Evolutionary conservation across 352 stramenopile genomes (phyloP), one percentile per base, ranked within the genome.

Genomic region (Stramenopiles sp.): DNA sequence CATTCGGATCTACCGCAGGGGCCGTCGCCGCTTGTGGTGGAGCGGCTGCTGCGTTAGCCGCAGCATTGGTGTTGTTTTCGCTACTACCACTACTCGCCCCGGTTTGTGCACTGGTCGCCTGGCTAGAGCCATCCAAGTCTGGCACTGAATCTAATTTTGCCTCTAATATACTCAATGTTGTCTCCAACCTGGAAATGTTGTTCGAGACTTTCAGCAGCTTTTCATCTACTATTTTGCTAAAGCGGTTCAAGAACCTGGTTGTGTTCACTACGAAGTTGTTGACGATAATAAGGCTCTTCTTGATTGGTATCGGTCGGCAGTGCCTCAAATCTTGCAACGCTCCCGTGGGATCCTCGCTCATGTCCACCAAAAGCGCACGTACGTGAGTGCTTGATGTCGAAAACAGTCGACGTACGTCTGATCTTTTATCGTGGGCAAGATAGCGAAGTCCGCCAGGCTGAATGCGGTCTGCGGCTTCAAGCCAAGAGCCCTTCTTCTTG

Each of bases 201-300:
- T 86, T 87, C 30, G 89, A 91, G 44, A 93, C 89, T 76, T 84
- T 85, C 67, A 86, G 81, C 76, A 94, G 90, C 31, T 89, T 89
- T 80, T 92, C 89, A 83, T 94, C 90, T 86, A 89, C 93, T 80
- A 92, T 88, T 84, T 90, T 84, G 30, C 88, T 88, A 82, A 94
- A 93, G 82, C 92, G 88, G 83, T 94, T 94, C 75, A 94, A 84
- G 84, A 94, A 94, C 27, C 88, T 87, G 83, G 89, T 92, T 25
- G 89, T 93, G 85, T 93, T 94, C 78, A 88, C 85, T 67, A 92
- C 88, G 81, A 94, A 94, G 82, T 94, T 93, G 85, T 91, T 94
- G 81, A 94, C 84, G 7, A 94, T 87, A 82, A 93, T 82, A 80
- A 93, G 84, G 76, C 88, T 90, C 84, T 93, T 93, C 80, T 88